Evolutionary conservation across 495 filamentous ascomycete species (phyloP).

Genomic region (Daldinia childiae): DNA sequence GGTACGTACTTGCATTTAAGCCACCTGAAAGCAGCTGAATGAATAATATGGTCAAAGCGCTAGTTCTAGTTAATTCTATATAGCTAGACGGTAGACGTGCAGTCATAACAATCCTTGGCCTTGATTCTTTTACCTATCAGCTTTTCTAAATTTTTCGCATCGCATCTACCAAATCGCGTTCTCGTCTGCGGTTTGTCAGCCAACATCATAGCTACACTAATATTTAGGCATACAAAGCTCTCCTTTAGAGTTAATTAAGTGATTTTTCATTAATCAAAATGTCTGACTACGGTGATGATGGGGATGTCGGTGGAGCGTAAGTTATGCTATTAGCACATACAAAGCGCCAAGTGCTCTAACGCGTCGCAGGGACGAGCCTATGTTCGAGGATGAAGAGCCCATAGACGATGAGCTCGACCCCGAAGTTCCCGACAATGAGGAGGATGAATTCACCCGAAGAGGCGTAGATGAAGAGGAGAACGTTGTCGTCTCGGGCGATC

Average conservation of each 20-base stretch:
- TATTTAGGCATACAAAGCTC: conserved; percentile 13
- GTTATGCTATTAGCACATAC: conserved; percentile 36
- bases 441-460: conserved; percentile 61
- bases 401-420: conserved; percentile 60
- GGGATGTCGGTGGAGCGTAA: conserved; percentile 66
- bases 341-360: conserved; percentile 19
- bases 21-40: neutral
- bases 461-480: conserved; percentile 60
- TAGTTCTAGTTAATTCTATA: conserved; percentile 3
- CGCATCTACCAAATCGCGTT: conserved; percentile 28
- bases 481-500: conserved; percentile 78
- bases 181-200: conserved; percentile 15
- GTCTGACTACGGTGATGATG: conserved; percentile 86
- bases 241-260: conserved; percentile 10
- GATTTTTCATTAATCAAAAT: conserved; percentile 58
- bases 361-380: conserved; percentile 61
- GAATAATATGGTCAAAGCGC: conserved; percentile 1
- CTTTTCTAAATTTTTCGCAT: conserved; percentile 34
- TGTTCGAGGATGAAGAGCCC: conserved; percentile 56
- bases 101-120: conserved; percentile 26
- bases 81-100: conserved; percentile 18
- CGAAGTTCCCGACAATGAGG: conserved; percentile 68
- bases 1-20: neutral
- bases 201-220: conserved; percentile 14
- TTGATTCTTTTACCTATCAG: conserved; percentile 41